Percentiles rank a stretch among this genome's conserved stretches.
phyloP scores from a whole-genome alignment of 441 rosid genomes.

The Populus hybrid region DNA sequence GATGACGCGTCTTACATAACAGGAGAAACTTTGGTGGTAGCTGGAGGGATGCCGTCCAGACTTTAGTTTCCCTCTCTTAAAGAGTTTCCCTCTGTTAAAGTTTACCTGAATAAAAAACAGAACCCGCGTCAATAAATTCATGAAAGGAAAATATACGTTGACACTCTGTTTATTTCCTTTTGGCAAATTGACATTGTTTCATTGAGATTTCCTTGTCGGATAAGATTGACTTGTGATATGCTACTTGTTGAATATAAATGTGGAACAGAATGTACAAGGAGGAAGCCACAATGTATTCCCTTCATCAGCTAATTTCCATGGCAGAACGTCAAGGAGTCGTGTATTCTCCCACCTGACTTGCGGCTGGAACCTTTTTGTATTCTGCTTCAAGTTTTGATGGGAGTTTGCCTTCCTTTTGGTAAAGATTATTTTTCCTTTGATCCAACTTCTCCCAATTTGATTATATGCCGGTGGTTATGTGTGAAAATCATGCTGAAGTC shows the following conservation, averaged over 20 bases:
- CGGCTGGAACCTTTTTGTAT: neutral
- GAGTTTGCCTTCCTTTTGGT: neutral
- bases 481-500: neutral
- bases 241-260: neutral
- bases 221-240: neutral
- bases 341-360: neutral
- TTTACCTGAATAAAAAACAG: slow-evolving; percentile 6
- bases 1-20: slow-evolving; percentile 84
- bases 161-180: neutral
- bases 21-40: slow-evolving; percentile 82
- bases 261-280: neutral
- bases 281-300: neutral
- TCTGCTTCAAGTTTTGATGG: neutral
- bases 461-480: neutral
- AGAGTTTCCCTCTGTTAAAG: neutral
- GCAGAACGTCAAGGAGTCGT: neutral
- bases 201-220: neutral
- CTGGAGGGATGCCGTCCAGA: slow-evolving; percentile 86
- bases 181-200: neutral
- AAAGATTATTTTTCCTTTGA: too few species aligned
- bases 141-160: neutral
- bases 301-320: neutral
- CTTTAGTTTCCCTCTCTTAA: slow-evolving; percentile 29
- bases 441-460: too few species aligned
- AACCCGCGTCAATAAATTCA: slow-evolving; percentile 22